A percentile compares a stretch with the other conserved stretches of the same genome.
Conservation (phyloP, 2,329 filamentous ascomycete species). For the Cladobotryum protrusum region DNA sequence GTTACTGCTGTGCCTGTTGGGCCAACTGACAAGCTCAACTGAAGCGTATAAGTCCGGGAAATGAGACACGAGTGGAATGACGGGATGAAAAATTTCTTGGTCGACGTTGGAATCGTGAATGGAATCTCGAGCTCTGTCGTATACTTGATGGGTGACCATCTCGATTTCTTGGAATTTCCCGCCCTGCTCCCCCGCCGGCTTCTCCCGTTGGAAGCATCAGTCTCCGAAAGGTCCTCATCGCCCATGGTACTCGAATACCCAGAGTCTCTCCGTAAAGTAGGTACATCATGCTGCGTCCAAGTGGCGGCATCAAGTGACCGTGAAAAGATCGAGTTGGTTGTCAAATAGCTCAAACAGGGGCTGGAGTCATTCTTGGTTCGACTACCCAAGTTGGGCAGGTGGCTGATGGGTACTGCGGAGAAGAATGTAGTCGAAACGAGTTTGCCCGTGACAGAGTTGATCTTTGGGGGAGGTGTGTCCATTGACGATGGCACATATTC, state of each 20-base stretch:
- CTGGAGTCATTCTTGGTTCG: conserved; percentile 34
- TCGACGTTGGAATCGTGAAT: conserved; percentile 39
- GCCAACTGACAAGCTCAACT: conserved; percentile 38
- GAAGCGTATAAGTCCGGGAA: conserved; percentile 49
- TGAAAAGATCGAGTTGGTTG: conserved; percentile 35
- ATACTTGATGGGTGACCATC: conserved; percentile 28
- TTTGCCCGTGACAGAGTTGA: conserved; percentile 45
- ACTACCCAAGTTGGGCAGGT: conserved; percentile 46
- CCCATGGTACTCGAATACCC: conserved; percentile 44
- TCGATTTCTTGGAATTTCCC: conserved; percentile 4
- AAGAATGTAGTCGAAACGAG: conserved; percentile 48
- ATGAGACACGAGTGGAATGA: conserved; percentile 54
- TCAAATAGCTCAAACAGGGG: conserved; percentile 42
- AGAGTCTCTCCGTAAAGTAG: conserved; percentile 44
- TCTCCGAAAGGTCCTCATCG: conserved; percentile 30
- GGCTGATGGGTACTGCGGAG: conserved; percentile 37
- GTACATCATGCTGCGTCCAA: conserved; percentile 35
- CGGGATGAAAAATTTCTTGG: conserved; percentile 47
- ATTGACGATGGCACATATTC: conserved; percentile 40
- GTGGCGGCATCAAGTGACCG: conserved; percentile 27
- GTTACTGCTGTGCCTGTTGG: conserved; percentile 38
- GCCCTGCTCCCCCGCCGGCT: conserved; percentile 11
- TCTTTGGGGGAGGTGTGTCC: conserved; percentile 40
- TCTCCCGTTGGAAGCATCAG: conserved; percentile 21
- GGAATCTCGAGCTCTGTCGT: conserved; percentile 41